Conservation (phyloP, 495 filamentous ascomycete species). For the Trichoderma virens region DNA sequence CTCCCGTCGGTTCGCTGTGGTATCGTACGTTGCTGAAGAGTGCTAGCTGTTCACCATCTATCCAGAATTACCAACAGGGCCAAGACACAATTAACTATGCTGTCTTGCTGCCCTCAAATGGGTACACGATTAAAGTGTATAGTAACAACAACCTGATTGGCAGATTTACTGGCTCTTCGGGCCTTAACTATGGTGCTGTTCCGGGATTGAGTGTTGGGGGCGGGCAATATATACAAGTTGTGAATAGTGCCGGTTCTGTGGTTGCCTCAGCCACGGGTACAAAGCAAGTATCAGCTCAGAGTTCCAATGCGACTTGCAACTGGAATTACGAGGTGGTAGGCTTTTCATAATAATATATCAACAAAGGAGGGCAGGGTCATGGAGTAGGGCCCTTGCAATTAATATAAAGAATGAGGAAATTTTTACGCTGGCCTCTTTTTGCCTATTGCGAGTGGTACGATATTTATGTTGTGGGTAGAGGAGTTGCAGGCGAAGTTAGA, state of each 20-base stretch:
- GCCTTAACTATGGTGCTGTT: neutral
- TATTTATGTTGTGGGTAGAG: no score
- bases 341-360: neutral
- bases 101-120: neutral
- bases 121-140: neutral
- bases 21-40: neutral
- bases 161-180: neutral
- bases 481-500: no score
- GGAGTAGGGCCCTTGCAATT: no score
- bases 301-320: neutral
- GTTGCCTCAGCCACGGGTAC: conserved; percentile 1
- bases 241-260: conserved; percentile 1
- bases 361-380: no score
- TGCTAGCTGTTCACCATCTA: neutral
- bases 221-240: neutral
- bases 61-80: neutral
- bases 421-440: no score
- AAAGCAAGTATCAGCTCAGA: neutral
- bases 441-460: no score
- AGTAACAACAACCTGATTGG: neutral
- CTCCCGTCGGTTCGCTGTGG: conserved; percentile 10
- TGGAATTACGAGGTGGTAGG: conserved; percentile 1
- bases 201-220: neutral
- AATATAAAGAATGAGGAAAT: no score
- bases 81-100: conserved; percentile 1